These are phyloP conservation scores for Aspergillus jensenii DNA, from an alignment of 2,329 filamentous ascomycete genomes.

Conservation along the genomic window DNA sequence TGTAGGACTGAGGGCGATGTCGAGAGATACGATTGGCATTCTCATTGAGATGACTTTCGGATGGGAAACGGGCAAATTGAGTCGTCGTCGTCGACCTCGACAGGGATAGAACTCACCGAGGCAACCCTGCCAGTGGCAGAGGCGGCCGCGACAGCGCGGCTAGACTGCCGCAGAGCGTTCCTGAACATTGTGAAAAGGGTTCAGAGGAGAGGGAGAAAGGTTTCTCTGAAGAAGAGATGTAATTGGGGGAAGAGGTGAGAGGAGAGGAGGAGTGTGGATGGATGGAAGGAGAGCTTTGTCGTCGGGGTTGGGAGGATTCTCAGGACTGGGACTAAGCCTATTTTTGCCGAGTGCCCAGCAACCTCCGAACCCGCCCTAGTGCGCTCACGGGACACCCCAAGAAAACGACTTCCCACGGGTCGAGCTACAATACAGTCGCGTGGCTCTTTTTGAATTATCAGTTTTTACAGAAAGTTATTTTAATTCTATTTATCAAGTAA, in stretches of 20 bases:
- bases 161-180: conserved; percentile 95
- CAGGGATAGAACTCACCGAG: conserved; percentile 75
- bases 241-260: conserved; percentile 41
- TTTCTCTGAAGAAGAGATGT: conserved; percentile 43
- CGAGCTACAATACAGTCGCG: neutral
- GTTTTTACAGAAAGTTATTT: neutral
- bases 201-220: conserved; percentile 44
- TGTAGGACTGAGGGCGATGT: conserved; percentile 23
- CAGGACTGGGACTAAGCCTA: conserved; percentile 40
- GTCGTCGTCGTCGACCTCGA: conserved; percentile 36
- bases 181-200: conserved; percentile 77
- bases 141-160: conserved; percentile 90
- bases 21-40: conserved; percentile 24
- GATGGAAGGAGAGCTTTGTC: conserved; percentile 44
- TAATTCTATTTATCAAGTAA: neutral
- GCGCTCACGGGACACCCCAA: conserved; percentile 26
- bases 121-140: conserved; percentile 88
- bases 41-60: conserved; percentile 34
- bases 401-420: conserved; percentile 1
- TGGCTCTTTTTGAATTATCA: neutral
- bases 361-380: conserved; percentile 43
- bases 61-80: conserved; percentile 32
- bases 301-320: conserved; percentile 41
- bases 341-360: conserved; percentile 36
- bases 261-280: conserved; percentile 45